Percentiles rank a stretch among this genome's conserved stretches.
Conservation (phyloP, 306 rosid species). For the Casuarina cunninghamiana region DNA sequence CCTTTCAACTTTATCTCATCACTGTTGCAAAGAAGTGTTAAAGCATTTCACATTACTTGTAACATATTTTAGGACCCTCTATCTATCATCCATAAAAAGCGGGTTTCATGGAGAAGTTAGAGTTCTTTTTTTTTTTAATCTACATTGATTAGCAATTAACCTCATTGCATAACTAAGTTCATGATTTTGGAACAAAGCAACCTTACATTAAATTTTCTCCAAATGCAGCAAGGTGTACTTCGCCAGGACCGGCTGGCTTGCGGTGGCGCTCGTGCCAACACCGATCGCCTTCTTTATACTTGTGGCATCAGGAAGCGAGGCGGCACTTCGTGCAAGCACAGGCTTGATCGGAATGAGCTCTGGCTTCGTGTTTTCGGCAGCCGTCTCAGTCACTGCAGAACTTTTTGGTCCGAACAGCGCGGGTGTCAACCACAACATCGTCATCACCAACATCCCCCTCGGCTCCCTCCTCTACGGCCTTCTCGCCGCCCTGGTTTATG, state of each 20-base stretch:
- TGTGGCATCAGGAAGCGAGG: constrained; percentile 33
- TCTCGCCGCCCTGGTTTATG: constrained; percentile 65
- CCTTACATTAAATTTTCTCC: not conserved
- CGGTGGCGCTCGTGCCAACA: constrained; percentile 46
- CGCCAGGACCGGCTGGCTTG: constrained; percentile 60
- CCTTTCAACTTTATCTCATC: too few relatives aligned
- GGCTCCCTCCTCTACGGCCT: constrained; percentile 54
- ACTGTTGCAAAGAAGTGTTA: too few relatives aligned
- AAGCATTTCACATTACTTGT: too few relatives aligned
- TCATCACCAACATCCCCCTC: constrained; percentile 57
- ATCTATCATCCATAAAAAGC: too few relatives aligned
- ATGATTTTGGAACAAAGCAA: not conserved
- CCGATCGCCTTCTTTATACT: constrained; percentile 47
- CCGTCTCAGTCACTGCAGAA: constrained; percentile 50
- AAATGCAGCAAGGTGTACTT: constrained; percentile 41
- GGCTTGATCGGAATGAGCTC: constrained; percentile 48
- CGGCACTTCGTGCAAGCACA: constrained; percentile 33
- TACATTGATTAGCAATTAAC: not conserved
- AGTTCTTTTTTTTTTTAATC: too few relatives aligned
- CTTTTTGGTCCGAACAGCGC: constrained; percentile 53
- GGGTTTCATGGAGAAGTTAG: too few relatives aligned
- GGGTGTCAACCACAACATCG: constrained; percentile 54
- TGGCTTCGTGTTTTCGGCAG: constrained; percentile 47
- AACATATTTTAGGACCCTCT: too few relatives aligned
- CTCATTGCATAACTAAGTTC: not conserved